phyloP scores from a whole-genome alignment of 148 eudicot genomes.

The Camellia japonica region DNA sequence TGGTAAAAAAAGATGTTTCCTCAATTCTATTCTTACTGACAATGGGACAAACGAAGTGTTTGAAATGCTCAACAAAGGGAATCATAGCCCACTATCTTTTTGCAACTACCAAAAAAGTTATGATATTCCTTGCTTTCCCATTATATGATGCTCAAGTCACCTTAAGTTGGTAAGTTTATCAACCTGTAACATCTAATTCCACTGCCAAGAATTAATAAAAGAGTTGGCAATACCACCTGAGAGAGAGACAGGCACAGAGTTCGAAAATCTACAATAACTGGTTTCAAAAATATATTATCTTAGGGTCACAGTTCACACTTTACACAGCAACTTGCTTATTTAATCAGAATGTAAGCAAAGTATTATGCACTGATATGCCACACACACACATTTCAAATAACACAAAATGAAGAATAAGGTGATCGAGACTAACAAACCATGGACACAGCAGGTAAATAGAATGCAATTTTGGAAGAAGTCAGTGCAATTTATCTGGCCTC shows the following conservation, averaged over 20 bases:
- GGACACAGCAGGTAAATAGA: background rate
- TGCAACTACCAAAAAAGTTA: background rate
- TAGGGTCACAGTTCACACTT: too few relatives aligned
- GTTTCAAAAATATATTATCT: too few relatives aligned
- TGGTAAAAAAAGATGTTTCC: background rate
- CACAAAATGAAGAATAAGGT: background rate
- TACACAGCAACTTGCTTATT: background rate
- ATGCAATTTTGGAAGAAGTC: background rate
- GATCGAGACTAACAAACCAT: background rate
- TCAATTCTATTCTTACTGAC: background rate
- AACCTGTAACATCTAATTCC: too few relatives aligned
- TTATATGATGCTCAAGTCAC: background rate
- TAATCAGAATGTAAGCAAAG: background rate
- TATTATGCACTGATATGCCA: background rate
- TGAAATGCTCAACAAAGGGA: background rate
- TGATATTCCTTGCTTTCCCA: background rate
- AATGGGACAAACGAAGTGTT: background rate
- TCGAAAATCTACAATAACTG: too few relatives aligned
- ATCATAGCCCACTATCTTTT: background rate
- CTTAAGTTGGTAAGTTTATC: too few relatives aligned
- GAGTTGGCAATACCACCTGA: too few relatives aligned
- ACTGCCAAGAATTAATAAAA: too few relatives aligned
- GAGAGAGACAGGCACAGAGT: too few relatives aligned
- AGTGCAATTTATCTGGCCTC: background rate
- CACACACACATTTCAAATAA: background rate